These are phyloP conservation scores for Chrysanthemum seticuspe DNA, from an alignment of 129 eudicot species.

Conservation along the genomic window DNA sequence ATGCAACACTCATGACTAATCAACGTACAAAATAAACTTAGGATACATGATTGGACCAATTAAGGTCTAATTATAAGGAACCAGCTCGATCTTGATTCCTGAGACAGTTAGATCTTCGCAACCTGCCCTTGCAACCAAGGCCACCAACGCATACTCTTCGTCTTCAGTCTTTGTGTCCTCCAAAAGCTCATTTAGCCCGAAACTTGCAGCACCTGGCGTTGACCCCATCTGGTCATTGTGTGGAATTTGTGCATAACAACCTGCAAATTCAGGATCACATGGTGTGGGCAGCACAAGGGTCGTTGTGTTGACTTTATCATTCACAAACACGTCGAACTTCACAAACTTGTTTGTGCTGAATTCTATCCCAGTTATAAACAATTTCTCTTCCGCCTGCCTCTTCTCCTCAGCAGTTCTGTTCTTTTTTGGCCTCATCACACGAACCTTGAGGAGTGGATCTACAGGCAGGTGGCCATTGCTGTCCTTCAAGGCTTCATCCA, in stretches of 20 bases:
- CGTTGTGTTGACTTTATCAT: not conserved
- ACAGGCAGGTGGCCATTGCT: no score
- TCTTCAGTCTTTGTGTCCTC: conserved; percentile 36
- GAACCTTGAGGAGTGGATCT: not conserved
- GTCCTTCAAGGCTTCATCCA: not conserved
- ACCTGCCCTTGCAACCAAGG: conserved; percentile 44
- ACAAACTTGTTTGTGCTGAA: not conserved
- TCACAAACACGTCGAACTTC: conserved; percentile 29
- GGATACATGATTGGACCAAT: not conserved
- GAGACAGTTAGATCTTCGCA: conserved; percentile 38
- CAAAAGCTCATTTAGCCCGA: conserved; percentile 54
- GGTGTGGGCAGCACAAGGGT: conserved; percentile 21
- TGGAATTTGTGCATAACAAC: conserved; percentile 44
- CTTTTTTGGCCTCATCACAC: conserved; percentile 17
- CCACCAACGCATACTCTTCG: conserved; percentile 43
- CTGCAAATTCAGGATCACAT: conserved; percentile 47
- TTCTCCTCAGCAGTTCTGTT: not conserved
- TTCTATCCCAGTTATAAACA: not conserved
- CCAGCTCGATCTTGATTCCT: conserved; percentile 38
- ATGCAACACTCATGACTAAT: no score
- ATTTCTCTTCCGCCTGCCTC: conserved; percentile 4
- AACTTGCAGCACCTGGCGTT: conserved; percentile 6
- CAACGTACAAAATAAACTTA: not conserved
- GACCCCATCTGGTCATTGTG: not conserved
- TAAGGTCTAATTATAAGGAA: not conserved